Percentiles rank a stretch among this genome's conserved stretches.
These are phyloP conservation scores for Metroxylon sagu DNA, from an alignment of 176 grass and related monocot species.

Conservation along the genomic window DNA sequence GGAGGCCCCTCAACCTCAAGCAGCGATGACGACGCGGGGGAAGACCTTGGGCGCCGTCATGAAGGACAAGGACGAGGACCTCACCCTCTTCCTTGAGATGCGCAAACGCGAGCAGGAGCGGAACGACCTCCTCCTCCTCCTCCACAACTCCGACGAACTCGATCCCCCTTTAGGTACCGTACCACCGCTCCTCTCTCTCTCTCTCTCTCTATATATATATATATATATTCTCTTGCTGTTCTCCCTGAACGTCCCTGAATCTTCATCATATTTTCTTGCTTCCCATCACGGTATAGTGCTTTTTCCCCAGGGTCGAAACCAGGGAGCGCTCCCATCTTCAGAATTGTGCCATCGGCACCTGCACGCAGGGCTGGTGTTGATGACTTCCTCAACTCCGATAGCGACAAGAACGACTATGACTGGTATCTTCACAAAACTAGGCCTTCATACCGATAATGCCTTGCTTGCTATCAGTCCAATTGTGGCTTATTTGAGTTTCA, in stretches of 20 bases:
- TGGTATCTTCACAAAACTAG: conserved; percentile 32
- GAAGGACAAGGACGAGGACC: conserved; percentile 94
- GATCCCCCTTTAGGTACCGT: conserved; percentile 5
- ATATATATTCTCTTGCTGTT: not conserved
- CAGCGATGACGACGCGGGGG: conserved; percentile 19
- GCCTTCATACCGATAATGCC: no score
- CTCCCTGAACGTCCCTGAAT: not conserved
- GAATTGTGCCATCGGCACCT: conserved; percentile 18
- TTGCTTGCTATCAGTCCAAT: not conserved
- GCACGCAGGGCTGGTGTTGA: conserved; percentile 49
- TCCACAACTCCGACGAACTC: conserved; percentile 6
- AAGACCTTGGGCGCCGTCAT: conserved; percentile 74
- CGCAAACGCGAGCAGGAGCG: conserved; percentile 78
- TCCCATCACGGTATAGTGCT: conserved; percentile 11
- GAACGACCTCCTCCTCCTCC: conserved; percentile 10
- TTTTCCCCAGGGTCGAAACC: conserved; percentile 33
- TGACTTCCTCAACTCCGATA: conserved; percentile 81
- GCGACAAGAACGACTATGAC: conserved; percentile 92
- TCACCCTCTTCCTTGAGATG: conserved; percentile 98
- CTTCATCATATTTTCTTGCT: not conserved
- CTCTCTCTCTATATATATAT: no score
- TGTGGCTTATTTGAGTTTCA: not conserved
- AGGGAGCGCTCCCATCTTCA: conserved; percentile 34
- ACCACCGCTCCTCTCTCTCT: conserved; percentile 5
- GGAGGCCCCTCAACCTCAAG: not conserved